Percentiles rank a stretch among this genome's conserved stretches.
Evolutionary conservation across 345 rosid species (phyloP).

Genomic region (Eucalyptus camaldulensis): DNA sequence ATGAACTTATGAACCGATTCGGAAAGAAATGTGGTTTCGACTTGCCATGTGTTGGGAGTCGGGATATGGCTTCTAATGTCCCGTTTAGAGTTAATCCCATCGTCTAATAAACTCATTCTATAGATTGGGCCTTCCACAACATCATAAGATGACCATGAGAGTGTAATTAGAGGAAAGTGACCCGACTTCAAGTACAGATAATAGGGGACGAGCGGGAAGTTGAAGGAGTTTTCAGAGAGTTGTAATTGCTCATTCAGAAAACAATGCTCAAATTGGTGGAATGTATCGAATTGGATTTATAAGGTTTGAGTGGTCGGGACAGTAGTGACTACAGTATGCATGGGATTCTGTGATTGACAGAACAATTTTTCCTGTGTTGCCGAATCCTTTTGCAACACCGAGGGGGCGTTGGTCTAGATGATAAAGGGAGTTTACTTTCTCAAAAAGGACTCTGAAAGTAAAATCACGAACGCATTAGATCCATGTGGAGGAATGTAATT

Average conservation of each 20-base stretch:
- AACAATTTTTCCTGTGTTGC: neutral
- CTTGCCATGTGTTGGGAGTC: neutral
- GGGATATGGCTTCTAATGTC: neutral
- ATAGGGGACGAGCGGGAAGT: neutral
- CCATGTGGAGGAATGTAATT: neutral
- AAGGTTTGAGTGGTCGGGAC: neutral
- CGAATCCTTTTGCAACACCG: neutral
- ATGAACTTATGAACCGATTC: neutral
- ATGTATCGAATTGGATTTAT: neutral
- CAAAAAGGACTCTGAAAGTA: neutral
- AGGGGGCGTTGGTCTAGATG: neutral
- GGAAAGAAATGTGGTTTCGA: neutral
- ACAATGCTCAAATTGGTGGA: neutral
- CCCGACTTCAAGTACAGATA: neutral
- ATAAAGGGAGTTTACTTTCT: neutral
- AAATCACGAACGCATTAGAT: neutral
- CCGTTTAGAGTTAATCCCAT: neutral
- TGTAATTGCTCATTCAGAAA: neutral
- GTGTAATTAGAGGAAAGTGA: neutral
- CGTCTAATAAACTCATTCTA: neutral
- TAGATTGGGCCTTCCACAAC: neutral
- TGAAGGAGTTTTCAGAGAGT: neutral
- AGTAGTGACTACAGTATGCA: neutral
- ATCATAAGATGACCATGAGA: neutral
- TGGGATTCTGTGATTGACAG: neutral